Base-by-base conservation (phyloP, 176 grass and related monocot species). In the Microstegium vimineum region DNA sequence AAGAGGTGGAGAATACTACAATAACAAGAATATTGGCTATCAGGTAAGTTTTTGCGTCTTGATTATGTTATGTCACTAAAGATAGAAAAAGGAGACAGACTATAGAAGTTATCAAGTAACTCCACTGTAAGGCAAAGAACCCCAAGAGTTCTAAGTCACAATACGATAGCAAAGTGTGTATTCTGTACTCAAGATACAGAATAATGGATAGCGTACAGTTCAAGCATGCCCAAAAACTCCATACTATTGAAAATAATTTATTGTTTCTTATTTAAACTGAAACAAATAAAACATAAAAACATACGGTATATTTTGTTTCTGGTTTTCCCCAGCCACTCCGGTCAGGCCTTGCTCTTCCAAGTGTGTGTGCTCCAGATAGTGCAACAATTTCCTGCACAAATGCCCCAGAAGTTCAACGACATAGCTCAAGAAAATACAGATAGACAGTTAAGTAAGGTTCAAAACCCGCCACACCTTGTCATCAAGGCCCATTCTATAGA, bases 241-340 rank as follows among this genome's bases (percentile, higher is more conserved):
- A 14, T 68, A 59, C 38, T 37, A 31, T 4, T 5, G 27, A 66
- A 45, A 68, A 25, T 68, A 49, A 49, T 16, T 22, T 41, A 75
- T 54, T 46, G 8, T 43, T 61, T 5, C 80, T 43, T 5, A 23
- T 79, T 72, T 68, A 79, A 78, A 79, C 23, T 32, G 26, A 79
- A 84, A 17, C 68, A 71, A 84, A 84, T 46, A 77, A 71, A 72
- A 13, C 3, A 32, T 46, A 35, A 28, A 83, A 83, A 86, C 86
- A 85, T 91, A 98, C 95, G 17, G 95, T 98, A 86, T 95, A 98
- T 74, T 95, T 93, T 22, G 95, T 95, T 89, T 95, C 95, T 84
- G 89, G 76, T 62, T 98, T 98, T 68, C 95, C 95, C 95, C 95
- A 98, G 56, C 95, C 95, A 68, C 95, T 98, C 38, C 95, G 78